These are phyloP conservation scores for Cenococcum geophilum DNA, from an alignment of 495 filamentous ascomycete genomes.

Conservation along the genomic window DNA sequence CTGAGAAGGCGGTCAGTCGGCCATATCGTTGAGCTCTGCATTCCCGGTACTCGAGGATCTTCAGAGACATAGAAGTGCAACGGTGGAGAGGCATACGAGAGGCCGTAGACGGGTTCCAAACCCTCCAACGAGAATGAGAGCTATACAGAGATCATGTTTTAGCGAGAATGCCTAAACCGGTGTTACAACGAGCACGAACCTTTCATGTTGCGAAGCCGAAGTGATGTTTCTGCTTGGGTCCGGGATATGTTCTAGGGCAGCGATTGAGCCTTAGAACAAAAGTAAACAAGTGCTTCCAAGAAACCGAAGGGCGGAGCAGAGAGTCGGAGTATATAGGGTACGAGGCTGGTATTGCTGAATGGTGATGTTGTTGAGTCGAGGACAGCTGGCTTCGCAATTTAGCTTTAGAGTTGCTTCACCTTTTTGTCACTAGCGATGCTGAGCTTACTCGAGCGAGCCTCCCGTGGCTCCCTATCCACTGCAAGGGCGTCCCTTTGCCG, in stretches of 20 bases:
- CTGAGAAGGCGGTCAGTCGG: constrained; percentile 43
- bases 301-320: neutral
- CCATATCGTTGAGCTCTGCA: constrained; percentile 10
- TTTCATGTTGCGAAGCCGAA: constrained; percentile 28
- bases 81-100: constrained; percentile 61
- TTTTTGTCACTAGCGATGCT: neutral
- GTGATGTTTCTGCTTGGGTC: neutral
- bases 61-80: constrained; percentile 1
- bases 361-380: constrained; percentile 13
- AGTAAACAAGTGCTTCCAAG: neutral
- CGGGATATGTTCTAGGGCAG: neutral
- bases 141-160: constrained; percentile 45
- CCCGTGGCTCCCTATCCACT: constrained; percentile 23
- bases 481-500: neutral
- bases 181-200: constrained; percentile 11
- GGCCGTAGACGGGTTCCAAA: constrained; percentile 98
- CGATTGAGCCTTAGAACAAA: neutral
- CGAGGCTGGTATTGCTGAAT: neutral
- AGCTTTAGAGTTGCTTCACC: constrained; percentile 6
- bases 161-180: neutral
- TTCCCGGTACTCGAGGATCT: constrained; percentile 7
- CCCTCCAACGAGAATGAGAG: constrained; percentile 98
- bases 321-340: neutral
- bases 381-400: constrained; percentile 26
- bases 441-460: constrained; percentile 15